A percentile compares a stretch with the other conserved stretches of the same genome.
phyloP scores from a whole-genome alignment of 1,284 basidiomycete species.

The Leccinum pachyderme region DNA sequence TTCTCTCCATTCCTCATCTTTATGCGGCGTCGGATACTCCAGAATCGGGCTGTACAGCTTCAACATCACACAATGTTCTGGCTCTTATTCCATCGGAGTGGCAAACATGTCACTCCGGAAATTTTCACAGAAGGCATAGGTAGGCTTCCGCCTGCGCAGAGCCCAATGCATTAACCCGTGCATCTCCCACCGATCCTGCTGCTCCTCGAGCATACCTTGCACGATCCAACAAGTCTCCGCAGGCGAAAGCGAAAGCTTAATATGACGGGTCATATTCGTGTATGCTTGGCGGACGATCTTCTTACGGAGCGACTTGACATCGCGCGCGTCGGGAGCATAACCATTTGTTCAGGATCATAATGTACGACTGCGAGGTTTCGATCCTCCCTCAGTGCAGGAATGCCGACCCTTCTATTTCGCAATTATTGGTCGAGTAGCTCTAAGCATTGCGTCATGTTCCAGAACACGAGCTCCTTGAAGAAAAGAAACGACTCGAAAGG shows the following conservation, averaged over 20 bases:
- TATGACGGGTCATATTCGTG: conserved; percentile 33
- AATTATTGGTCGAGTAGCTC: conserved; percentile 37
- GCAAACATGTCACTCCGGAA: not conserved
- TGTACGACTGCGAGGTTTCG: conserved; percentile 30
- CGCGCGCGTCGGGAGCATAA: conserved; percentile 54
- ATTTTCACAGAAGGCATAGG: not conserved
- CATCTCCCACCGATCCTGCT: conserved; percentile 1
- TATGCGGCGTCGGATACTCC: not conserved
- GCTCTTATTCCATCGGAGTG: not conserved
- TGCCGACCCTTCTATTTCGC: not conserved
- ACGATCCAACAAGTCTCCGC: conserved; percentile 19
- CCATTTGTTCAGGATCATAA: conserved; percentile 34
- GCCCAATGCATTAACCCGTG: not conserved
- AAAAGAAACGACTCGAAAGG: conserved; percentile 67
- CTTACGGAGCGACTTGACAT: conserved; percentile 53
- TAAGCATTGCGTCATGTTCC: conserved; percentile 51
- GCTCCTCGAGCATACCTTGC: conserved; percentile 20
- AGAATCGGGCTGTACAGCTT: not conserved
- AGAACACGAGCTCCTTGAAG: conserved; percentile 54
- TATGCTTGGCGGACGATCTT: conserved; percentile 11
- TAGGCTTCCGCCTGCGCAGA: not conserved
- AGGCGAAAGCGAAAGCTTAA: conserved; percentile 29
- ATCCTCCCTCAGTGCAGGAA: conserved; percentile 38
- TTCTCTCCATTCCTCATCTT: not conserved
- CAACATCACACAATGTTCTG: not conserved